These are phyloP conservation scores for Hypoxylon sp. DNA, from an alignment of 2,329 filamentous ascomycete genomes.

Conservation along the genomic window DNA sequence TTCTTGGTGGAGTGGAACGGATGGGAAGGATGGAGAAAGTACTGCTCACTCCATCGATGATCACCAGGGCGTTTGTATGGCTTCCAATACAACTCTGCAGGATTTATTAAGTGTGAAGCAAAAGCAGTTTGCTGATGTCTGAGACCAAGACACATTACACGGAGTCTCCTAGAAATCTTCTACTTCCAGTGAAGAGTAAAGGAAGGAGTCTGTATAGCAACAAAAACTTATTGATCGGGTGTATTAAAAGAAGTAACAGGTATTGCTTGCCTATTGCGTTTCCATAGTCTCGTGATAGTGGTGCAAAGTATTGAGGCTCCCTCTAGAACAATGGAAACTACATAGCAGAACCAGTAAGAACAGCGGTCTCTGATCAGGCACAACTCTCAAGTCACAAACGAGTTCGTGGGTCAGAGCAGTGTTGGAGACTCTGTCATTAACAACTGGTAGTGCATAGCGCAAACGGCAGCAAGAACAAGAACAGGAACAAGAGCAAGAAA, in stretches of 20 bases:
- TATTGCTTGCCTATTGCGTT: neutral
- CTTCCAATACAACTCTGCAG: too few species aligned
- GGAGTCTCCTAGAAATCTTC: too few species aligned
- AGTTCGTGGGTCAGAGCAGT: neutral
- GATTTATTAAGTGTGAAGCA: neutral
- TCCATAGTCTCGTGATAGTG: neutral
- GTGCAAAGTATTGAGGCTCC: neutral
- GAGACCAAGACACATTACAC: neutral
- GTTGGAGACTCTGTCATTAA: constrained; percentile 1
- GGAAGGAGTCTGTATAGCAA: neutral
- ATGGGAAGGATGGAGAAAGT: too few species aligned
- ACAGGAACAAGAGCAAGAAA: neutral
- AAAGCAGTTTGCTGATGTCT: neutral
- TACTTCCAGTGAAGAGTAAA: neutral
- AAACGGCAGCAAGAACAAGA: constrained; percentile 13
- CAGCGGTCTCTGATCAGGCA: neutral
- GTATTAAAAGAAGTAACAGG: neutral
- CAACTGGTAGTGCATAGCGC: constrained; percentile 12
- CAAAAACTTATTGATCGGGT: neutral
- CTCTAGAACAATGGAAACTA: neutral
- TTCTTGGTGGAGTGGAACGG: too few species aligned
- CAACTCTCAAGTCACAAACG: constrained; percentile 10
- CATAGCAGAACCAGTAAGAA: neutral
- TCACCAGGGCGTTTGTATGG: too few species aligned
- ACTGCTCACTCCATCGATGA: too few species aligned